phyloP scores from a whole-genome alignment of 768 basidiomycete species.

The Lactifluus rugatus region DNA sequence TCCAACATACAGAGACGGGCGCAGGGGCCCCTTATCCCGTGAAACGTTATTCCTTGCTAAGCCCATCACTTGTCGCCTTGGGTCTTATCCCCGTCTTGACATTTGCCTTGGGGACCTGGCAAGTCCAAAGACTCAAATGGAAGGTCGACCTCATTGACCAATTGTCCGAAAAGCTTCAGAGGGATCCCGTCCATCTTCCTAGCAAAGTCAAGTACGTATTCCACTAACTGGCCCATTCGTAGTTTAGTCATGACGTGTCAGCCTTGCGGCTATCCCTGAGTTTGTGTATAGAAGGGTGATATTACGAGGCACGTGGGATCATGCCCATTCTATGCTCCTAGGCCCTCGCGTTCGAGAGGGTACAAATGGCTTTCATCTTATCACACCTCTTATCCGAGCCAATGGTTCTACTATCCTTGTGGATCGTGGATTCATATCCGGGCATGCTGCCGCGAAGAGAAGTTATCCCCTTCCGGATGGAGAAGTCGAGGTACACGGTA shows the following conservation, averaged over 20 bases:
- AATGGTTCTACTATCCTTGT: slow-evolving; percentile 82
- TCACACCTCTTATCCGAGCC: slow-evolving; percentile 75
- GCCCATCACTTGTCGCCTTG: slow-evolving; percentile 61
- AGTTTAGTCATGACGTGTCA: slow-evolving; percentile 26
- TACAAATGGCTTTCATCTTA: slow-evolving; percentile 75
- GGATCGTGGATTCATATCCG: slow-evolving; percentile 81
- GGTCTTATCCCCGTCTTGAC: slow-evolving; percentile 87
- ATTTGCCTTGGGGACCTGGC: slow-evolving; percentile 87
- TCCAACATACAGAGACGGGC: slow-evolving; percentile 7
- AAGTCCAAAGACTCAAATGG: slow-evolving; percentile 88
- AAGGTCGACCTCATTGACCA: slow-evolving; percentile 91
- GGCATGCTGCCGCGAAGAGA: slow-evolving; percentile 38
- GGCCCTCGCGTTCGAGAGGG: slow-evolving; percentile 85
- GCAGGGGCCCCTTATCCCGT: slow-evolving; percentile 37
- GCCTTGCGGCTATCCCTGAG: slow-evolving; percentile 71
- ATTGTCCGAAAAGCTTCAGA: slow-evolving; percentile 78
- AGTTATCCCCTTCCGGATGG: slow-evolving; percentile 33
- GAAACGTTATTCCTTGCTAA: slow-evolving; percentile 51
- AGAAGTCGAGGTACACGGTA: slow-evolving; percentile 70
- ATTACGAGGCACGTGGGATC: slow-evolving; percentile 70
- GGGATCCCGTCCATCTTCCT: slow-evolving; percentile 71
- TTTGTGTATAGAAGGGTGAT: slow-evolving; percentile 83
- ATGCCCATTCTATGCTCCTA: slow-evolving; percentile 66
- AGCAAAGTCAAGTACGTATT: slow-evolving; percentile 71
- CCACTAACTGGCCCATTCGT: slow-evolving; percentile 6